Base-by-base conservation (phyloP, 176 grass and related monocot species). In the Rhynchospora tenuis region DNA sequence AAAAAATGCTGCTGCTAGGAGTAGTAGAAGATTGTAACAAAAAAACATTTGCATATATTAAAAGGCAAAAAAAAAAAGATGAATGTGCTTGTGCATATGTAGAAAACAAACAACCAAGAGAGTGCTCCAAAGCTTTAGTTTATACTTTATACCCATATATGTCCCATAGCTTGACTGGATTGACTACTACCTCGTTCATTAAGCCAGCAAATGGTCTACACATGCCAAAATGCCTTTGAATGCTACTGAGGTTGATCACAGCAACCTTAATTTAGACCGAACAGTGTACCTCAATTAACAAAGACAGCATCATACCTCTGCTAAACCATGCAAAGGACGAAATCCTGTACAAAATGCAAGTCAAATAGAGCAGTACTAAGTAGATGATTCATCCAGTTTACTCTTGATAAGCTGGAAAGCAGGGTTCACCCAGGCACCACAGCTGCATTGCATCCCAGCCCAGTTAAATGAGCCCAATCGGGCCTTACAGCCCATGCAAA, bases 361-460 rank as follows among this genome's bases (percentile, higher is more conserved):
- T 56, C 15, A 19, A 68, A 62, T 50, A 20, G 67, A 24, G 50
- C 15, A 7, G 29, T 9, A 55, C 86, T 87, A 95, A 43, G 79
- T 87, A 55, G 85, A 72, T 2, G 89, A 93, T 75, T 93, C 74
- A 20, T 94, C 90, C 10, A 98, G 64, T 87, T 81, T 86, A 86
- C 95, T 94, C 72, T 94, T 94, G 52, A 90, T 86, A 61, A 94
- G 63, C 86, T 98, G 92, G 81, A 98, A 98, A 42, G 92, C 95
- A 58, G 92, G 92, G 85, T 90, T 93, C 66, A 98, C 90, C 95
- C 89, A 98, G 29, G 92, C 77, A 22, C 92, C 92, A 9, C 92
- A 94, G 81, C 87, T 84, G 87, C 95, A 98, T 60, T 94, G 92
- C 90, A 93, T 91, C 29, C 92, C 95, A 59, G 90, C 90, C 92